Evolutionary conservation across 495 filamentous ascomycete species (phyloP), one percentile per base, ranked within the genome.

Genomic region (Tetracladium marchalianum): DNA sequence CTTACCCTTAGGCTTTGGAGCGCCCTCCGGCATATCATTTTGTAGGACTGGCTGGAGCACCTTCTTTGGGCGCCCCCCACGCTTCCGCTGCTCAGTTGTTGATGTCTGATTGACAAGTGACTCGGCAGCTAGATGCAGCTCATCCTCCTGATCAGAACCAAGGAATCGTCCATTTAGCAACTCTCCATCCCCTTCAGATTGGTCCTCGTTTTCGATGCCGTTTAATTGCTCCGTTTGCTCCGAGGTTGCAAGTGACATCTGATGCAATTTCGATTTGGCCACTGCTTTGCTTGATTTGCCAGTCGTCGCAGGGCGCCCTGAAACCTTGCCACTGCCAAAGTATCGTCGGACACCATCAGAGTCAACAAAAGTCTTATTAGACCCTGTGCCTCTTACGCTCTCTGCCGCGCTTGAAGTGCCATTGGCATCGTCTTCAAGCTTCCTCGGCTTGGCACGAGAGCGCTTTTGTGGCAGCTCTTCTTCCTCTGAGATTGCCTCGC

Each of bases 401-500:
- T 27, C 22, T 27, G 22, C 22, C 22, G 22, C 22, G 22, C 22
- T 27, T 27, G 22, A 27, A 27, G 22, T 7, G 22, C 22, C 22
- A 27, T 27, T 27, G 7, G 22, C 22, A 3, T 27, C 22, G 7
- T 27, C 22, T 27, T 27, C 22, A 7, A 27, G 22, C 22, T 27
- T 27, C 7, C 22, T 27, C 3, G 22, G 22, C 22, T 27, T 27
- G 22, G 22, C 22, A 3, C 22, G 22, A 7, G 22, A 27, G 5
- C 54, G 46, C 44, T 53, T 57, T 8, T 43, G 27, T 9, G 53
- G 50, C 12, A 53, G 45, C 27, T 52, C 43, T 11, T 53, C 50
- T 3, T 18, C 11, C 31, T 53, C 54, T 2, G 35, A 11, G 15
- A 16, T 33, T 11, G 41, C 22, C 18, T 34, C 31, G n/a, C 13